Evolutionary conservation across 805 yeast genomes (phyloP), one percentile per base, ranked within the genome.

Genomic region (Sugiyamaella floridensis): DNA sequence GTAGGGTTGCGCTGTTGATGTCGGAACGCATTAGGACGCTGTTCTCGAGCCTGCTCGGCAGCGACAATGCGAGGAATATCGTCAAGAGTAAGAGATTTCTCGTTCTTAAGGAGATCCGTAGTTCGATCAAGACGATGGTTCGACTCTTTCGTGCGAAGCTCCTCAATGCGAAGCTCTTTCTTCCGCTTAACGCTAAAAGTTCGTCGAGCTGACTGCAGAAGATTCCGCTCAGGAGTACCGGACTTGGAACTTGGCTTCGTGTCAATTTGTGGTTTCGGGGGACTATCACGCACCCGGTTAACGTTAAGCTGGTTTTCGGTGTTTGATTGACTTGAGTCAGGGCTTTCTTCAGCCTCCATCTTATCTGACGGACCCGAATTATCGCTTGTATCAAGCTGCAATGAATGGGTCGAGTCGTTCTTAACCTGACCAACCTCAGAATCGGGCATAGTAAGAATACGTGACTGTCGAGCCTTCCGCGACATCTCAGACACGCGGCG

Each of bases 41-140:
- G 85, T 56, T 88, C 96, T 57, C 97, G 76, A 0, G 98, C 96
- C 67, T 92, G 97, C 62, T 93, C 97, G 9, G 96, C 92, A 1
- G 97, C 96, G 7, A 93, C 97, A 64, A 93, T 92, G 58, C 98
- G 77, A 7, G 98, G 96, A 61, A 93, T 93, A 68, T 93, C 99
- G 68, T 93, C 98, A 60, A 93, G 76, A 0, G 97, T 92, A 50
- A 93, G 77, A 0, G 92, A 84, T 60, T 86, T 87, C 60, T 92
- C 95, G 62, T 82, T 86, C 61, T 84, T 81, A 51, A 89, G 76
- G 47, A 87, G 74, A 58, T 80, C 84, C 1, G 89, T 78, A 0
- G 90, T 83, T 1, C 84, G 76, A 61, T 80, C 84, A 45, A 85
- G 72, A 1, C 58, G 40, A 18, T 49, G 32, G 20, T 43, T 26